Conservation (phyloP, 2,329 filamentous ascomycete genomes). For the Myotisia sp. region DNA sequence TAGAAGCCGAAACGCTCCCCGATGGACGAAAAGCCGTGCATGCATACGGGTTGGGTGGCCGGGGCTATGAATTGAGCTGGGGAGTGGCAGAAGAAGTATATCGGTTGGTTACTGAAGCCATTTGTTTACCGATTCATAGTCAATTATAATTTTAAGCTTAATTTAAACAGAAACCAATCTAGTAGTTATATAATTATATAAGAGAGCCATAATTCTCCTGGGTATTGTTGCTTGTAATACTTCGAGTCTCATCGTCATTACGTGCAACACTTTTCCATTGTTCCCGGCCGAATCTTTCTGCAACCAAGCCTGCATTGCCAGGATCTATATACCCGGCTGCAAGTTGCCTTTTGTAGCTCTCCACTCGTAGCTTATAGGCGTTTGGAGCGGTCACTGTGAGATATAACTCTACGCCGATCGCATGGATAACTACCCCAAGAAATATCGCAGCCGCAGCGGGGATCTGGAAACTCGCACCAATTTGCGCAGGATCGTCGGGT, state of each 20-base stretch:
- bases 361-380: slow-evolving; percentile 37
- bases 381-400: slow-evolving; percentile 41
- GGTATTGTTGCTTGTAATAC: too few species aligned
- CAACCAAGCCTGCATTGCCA: slow-evolving; percentile 34
- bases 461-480: slow-evolving; percentile 1
- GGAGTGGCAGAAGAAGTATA: slow-evolving; percentile 42
- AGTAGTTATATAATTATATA: neutral
- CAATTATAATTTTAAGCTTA: slow-evolving; percentile 3
- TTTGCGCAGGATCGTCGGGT: neutral
- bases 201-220: neutral
- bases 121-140: slow-evolving; percentile 1
- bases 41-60: slow-evolving; percentile 46
- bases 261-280: too few species aligned
- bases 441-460: neutral
- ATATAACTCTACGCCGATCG: slow-evolving; percentile 36
- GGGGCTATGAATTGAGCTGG: slow-evolving; percentile 50
- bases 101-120: slow-evolving; percentile 23
- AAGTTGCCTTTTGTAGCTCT: slow-evolving; percentile 43
- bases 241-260: too few species aligned
- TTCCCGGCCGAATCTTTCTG: too few species aligned
- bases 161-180: neutral
- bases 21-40: slow-evolving; percentile 31
- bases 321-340: slow-evolving; percentile 40
- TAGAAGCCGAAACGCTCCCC: slow-evolving; percentile 37
- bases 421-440: slow-evolving; percentile 39